phyloP scores from a whole-genome alignment of 163 green algal genomes.

The Coccomyxa subellipsoidea region DNA sequence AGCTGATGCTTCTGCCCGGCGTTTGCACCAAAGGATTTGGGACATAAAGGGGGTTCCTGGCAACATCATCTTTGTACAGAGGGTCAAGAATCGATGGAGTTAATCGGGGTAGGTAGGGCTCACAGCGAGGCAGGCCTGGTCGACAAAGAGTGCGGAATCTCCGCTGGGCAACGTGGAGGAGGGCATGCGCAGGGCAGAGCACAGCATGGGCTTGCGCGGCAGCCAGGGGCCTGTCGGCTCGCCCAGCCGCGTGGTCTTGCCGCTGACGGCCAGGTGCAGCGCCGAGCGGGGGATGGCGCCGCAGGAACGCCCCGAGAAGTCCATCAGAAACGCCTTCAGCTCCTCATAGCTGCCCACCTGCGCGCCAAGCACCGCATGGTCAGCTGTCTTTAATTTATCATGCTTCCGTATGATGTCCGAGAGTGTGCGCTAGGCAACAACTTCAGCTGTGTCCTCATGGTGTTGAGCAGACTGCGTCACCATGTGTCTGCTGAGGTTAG shows the following conservation, averaged over 20 bases:
- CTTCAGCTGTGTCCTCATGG: no score
- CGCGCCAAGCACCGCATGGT: background rate
- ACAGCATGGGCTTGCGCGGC: slow-evolving; percentile 27
- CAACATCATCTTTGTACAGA: no score
- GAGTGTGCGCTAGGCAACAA: no score
- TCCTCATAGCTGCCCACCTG: slow-evolving; percentile 31
- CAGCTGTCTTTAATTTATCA: background rate
- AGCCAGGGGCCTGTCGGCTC: background rate
- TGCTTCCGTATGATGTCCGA: no score
- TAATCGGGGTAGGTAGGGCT: no score
- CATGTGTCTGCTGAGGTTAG: background rate
- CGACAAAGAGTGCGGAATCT: slow-evolving; percentile 60
- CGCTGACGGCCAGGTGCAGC: slow-evolving; percentile 43
- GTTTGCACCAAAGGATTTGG: no score
- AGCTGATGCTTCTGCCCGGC: no score
- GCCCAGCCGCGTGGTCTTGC: background rate
- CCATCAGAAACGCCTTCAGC: slow-evolving; percentile 33
- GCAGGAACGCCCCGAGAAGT: slow-evolving; percentile 27
- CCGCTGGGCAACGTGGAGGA: background rate
- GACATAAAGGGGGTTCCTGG: no score
- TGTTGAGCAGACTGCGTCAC: background rate
- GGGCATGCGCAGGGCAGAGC: slow-evolving; percentile 24
- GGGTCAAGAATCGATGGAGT: no score
- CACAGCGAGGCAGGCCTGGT: slow-evolving; percentile 49
- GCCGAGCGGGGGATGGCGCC: slow-evolving; percentile 46